Conservation (phyloP, 805 yeast genomes). For the Priceomyces melissophilus region DNA sequence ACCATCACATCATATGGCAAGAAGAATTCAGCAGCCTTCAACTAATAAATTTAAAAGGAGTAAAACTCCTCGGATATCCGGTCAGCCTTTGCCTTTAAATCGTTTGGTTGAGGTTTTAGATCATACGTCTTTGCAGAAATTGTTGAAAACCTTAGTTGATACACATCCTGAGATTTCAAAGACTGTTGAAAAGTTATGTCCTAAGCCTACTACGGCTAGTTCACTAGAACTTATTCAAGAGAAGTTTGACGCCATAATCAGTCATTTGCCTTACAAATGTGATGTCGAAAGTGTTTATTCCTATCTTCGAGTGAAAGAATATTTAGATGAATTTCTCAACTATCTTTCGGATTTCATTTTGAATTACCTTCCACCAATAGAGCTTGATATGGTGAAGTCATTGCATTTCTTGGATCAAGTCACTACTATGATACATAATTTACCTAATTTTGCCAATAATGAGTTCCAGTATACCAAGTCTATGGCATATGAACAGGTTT, state of each 20-base stretch:
- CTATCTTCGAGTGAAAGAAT: constrained; percentile 66
- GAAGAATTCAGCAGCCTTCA: constrained; percentile 2
- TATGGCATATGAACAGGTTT: constrained; percentile 59
- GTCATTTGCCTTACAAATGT: constrained; percentile 70
- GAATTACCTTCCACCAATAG: constrained; percentile 70
- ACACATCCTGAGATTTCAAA: constrained; percentile 59
- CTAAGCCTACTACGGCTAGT: constrained; percentile 53
- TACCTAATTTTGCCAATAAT: constrained; percentile 63
- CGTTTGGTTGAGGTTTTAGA: constrained; percentile 70
- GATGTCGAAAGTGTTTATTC: constrained; percentile 73
- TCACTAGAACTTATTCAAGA: constrained; percentile 48
- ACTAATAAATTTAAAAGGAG: constrained; percentile 22
- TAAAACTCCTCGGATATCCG: constrained; percentile 45
- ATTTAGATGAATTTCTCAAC: constrained; percentile 63
- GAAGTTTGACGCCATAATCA: constrained; percentile 44
- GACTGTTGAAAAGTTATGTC: constrained; percentile 51
- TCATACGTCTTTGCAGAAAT: constrained; percentile 47
- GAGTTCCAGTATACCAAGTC: constrained; percentile 51
- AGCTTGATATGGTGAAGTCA: constrained; percentile 49
- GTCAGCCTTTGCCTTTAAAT: constrained; percentile 58
- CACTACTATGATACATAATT: constrained; percentile 53
- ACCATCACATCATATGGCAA: constrained; percentile 1
- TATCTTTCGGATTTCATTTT: constrained; percentile 73
- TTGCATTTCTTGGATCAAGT: constrained; percentile 62
- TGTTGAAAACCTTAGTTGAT: constrained; percentile 52